Conservation (phyloP, 2,329 filamentous ascomycete genomes). For the Lasiodiplodia sp. region DNA sequence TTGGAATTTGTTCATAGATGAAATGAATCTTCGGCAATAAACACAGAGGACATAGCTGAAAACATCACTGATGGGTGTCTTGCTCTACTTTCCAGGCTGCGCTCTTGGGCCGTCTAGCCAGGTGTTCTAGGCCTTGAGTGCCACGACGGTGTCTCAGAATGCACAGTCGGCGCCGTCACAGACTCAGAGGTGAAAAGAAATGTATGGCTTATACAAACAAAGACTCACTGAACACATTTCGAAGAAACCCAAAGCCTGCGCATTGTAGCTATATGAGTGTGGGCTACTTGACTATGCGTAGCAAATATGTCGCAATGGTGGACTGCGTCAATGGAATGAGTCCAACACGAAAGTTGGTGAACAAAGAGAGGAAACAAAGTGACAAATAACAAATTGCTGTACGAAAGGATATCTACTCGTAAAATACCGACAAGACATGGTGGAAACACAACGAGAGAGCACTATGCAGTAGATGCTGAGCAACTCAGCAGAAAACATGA, state of each 20-base stretch:
- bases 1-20: too few relatives aligned
- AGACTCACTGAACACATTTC: not conserved
- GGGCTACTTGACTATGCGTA: not conserved
- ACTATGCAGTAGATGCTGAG: not conserved
- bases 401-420: not conserved
- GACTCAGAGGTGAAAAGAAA: not conserved
- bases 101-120: not conserved
- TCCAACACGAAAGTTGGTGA: not conserved
- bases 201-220: not conserved
- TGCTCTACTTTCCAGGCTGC: not conserved
- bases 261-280: not conserved
- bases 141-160: not conserved
- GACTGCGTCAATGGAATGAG: not conserved
- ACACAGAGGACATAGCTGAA: not conserved
- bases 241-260: not conserved
- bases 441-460: not conserved
- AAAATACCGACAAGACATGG: not conserved
- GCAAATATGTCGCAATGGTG: not conserved
- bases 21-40: not conserved
- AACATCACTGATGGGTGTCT: not conserved
- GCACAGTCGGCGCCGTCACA: not conserved
- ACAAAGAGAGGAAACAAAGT: not conserved
- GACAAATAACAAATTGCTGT: not conserved
- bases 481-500: not conserved
- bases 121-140: not conserved